Evolutionary conservation across 2,329 filamentous ascomycete genomes (phyloP), one percentile per base, ranked within the genome.

Genomic region (Colletotrichum sidae): DNA sequence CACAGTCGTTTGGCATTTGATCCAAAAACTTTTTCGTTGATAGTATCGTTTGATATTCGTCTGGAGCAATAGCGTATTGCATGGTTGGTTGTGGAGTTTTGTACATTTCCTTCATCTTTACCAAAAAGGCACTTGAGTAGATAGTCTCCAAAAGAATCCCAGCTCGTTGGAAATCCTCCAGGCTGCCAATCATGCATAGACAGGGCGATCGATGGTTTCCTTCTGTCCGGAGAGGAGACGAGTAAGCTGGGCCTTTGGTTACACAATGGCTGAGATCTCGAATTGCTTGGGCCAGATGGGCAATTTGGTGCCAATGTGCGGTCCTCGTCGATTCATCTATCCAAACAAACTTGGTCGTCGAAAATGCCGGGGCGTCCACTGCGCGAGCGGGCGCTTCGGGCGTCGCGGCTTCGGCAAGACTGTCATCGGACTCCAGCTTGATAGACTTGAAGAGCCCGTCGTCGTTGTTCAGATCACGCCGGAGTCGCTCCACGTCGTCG

Each of bases 301-400:
- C 58, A 42, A 66, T 39, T 46, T 66, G 58, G 53, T 66, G 63
- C 65, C 65, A 67, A 33, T 57, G 52, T 15, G 56, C 55, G 15
- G 49, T 25, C 38, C 65, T 55, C n/a, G 65, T 60, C 6, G 61
- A 55, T 42, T 67, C 65, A 17, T 67, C 65, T 2, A 67, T 38
- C 65, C 65, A 67, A 6, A 56, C 42, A 12, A 65, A 52, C 3
- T 61, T 65, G 37, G 38, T 44, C 34, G 57, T 65, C 8, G 34
- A 15, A 11, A 33, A 17, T 2, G 46, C 33, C 6, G 33, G 41
- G 12, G n/a, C 11, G 12, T 42, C 42, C 8, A 25, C 12, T 7
- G 9, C 33, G 35, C 33, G 49, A 37, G 6, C 49, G 25, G 33
- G 35, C 12, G 44, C 49, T 9, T 38, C 49, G 25, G 17, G 35